Evolutionary conservation across 495 filamentous ascomycete species (phyloP).

Genomic region (Penicillium desertorum): DNA sequence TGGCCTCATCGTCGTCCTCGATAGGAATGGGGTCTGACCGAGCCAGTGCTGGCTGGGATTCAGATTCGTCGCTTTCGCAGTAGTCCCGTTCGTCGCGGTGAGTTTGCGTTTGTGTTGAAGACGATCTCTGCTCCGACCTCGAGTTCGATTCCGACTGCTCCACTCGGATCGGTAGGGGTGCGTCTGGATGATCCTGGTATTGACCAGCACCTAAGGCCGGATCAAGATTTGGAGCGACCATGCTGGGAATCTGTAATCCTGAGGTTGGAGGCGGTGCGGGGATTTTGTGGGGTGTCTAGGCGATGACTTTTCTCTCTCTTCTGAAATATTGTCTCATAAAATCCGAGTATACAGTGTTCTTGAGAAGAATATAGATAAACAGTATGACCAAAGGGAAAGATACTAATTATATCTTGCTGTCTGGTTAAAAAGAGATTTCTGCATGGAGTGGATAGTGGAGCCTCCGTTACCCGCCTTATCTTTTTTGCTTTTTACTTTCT

Average conservation of each 20-base stretch:
- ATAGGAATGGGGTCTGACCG: conserved; percentile 27
- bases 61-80: conserved; percentile 14
- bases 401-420: not conserved
- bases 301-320: not conserved
- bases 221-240: not conserved
- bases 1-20: conserved; percentile 12
- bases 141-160: not conserved
- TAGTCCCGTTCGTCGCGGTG: not conserved
- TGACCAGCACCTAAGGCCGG: conserved; percentile 1
- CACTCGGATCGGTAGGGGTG: conserved; percentile 20
- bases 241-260: conserved; percentile 5
- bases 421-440: conserved; percentile 1
- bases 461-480: too few species aligned
- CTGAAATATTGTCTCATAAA: not conserved
- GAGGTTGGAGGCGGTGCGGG: conserved; percentile 14
- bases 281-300: conserved; percentile 9
- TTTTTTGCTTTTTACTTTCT: not conserved
- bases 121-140: not conserved
- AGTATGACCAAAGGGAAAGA: not conserved
- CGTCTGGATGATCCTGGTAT: conserved; percentile 25
- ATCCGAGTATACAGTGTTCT: not conserved
- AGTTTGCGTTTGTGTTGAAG: not conserved
- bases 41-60: conserved; percentile 10
- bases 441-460: not conserved
- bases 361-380: not conserved